Evolutionary conservation across 2,329 filamentous ascomycete species (phyloP).

Genomic region (Alternaria incomplexa): DNA sequence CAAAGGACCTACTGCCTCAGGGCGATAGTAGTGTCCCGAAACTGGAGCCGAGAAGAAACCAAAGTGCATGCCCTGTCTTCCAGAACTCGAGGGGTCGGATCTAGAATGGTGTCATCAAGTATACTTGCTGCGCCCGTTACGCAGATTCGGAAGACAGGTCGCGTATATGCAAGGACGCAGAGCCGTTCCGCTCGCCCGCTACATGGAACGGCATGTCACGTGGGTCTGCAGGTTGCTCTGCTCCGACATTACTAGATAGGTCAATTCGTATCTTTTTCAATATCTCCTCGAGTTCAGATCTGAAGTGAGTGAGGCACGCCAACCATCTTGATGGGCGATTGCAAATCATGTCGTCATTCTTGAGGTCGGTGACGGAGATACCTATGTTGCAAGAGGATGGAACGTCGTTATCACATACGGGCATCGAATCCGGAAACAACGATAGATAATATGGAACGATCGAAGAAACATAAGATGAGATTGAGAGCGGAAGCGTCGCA

Average conservation of each 20-base stretch:
- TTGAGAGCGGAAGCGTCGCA: neutral
- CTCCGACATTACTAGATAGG: neutral
- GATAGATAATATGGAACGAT: neutral
- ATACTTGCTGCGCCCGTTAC: neutral
- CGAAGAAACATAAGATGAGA: too few relatives aligned
- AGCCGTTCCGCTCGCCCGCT: neutral
- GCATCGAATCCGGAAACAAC: too few relatives aligned
- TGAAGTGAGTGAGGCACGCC: neutral
- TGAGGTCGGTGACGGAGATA: rapidly evolving
- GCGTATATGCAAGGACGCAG: neutral
- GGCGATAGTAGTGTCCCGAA: neutral
- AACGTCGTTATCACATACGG: neutral
- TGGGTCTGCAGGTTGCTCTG: neutral
- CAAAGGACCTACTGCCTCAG: neutral
- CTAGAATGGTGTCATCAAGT: neutral
- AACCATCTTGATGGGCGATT: neutral
- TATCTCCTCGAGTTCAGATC: rapidly evolving
- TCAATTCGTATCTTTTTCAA: neutral
- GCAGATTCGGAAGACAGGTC: neutral
- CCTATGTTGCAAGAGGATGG: neutral
- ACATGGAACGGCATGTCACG: neutral
- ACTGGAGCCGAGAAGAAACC: neutral
- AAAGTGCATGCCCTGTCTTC: neutral
- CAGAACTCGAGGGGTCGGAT: neutral
- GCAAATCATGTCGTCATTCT: neutral